Conservation (phyloP, 2,329 filamentous ascomycete species). For the Cladosporium cucumerinum region DNA sequence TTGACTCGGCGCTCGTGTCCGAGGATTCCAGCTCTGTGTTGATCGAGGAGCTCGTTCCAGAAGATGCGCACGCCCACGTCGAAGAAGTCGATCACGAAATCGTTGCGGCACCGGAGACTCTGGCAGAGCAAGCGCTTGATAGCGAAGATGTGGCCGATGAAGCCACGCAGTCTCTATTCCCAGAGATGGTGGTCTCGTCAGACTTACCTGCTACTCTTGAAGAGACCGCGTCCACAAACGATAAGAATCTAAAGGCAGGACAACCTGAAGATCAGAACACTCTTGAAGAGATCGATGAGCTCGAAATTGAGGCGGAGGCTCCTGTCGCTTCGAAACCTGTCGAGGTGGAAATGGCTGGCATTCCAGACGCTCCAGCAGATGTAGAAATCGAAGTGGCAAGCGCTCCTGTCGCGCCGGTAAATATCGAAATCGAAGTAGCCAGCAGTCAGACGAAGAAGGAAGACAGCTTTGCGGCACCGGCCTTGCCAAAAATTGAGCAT, state of each 20-base stretch:
- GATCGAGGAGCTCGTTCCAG: neutral
- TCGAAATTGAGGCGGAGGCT: neutral
- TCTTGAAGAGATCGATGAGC: neutral
- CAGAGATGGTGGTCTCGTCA: neutral
- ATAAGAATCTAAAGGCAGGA: neutral
- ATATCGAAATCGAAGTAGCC: neutral
- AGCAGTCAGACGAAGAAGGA: neutral
- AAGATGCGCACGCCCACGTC: neutral
- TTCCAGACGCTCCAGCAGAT: neutral
- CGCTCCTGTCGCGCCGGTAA: neutral
- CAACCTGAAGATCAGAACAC: neutral
- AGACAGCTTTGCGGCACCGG: neutral
- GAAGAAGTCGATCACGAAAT: neutral
- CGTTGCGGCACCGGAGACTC: neutral
- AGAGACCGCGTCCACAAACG: neutral
- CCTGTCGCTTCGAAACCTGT: neutral
- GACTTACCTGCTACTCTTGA: neutral
- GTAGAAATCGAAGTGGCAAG: neutral
- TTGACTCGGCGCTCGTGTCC: neutral
- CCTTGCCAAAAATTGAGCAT: neutral
- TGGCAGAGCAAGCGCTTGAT: neutral
- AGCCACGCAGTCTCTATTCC: too few species aligned
- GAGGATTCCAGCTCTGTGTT: neutral
- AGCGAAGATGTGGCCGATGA: neutral
- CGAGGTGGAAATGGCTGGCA: neutral